phyloP scores from a whole-genome alignment of 2,329 filamentous ascomycete species.

The Botrytis hyacinthi region DNA sequence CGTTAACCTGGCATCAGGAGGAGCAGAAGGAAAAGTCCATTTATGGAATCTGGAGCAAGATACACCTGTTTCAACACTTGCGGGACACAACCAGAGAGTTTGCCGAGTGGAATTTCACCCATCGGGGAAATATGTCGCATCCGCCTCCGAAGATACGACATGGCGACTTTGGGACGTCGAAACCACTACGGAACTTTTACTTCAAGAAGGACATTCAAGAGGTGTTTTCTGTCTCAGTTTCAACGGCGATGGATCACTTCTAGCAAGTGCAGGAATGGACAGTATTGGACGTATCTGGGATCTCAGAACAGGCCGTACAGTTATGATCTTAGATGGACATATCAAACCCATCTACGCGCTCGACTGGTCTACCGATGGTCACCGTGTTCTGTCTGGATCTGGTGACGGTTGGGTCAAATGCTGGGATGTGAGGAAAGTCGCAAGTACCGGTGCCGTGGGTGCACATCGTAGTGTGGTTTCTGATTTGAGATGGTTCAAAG shows the following conservation, averaged over 20 bases:
- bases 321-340: conserved; percentile 87
- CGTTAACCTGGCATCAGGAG: conserved; percentile 86
- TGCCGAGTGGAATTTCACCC: conserved; percentile 94
- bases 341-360: conserved; percentile 91
- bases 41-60: conserved; percentile 88
- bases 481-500: conserved; percentile 92
- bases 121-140: conserved; percentile 83
- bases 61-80: conserved; percentile 76
- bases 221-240: conserved; percentile 90
- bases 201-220: conserved; percentile 92
- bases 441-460: conserved; percentile 78
- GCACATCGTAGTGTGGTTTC: conserved; percentile 90
- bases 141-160: conserved; percentile 92
- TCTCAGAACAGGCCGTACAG: conserved; percentile 82
- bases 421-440: conserved; percentile 92
- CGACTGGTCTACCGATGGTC: conserved; percentile 88
- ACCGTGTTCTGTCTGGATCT: conserved; percentile 88
- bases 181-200: conserved; percentile 75
- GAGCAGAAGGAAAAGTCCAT: conserved; percentile 82
- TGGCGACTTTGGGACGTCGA: conserved; percentile 96
- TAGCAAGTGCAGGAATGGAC: conserved; percentile 90
- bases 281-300: conserved; percentile 97
- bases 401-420: conserved; percentile 96
- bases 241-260: conserved; percentile 83
- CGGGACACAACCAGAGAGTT: conserved; percentile 82